A percentile compares a stretch with the other conserved stretches of the same genome.
These are phyloP conservation scores for Venturia oleaginea DNA, from an alignment of 2,329 filamentous ascomycete species.

Conservation along the genomic window DNA sequence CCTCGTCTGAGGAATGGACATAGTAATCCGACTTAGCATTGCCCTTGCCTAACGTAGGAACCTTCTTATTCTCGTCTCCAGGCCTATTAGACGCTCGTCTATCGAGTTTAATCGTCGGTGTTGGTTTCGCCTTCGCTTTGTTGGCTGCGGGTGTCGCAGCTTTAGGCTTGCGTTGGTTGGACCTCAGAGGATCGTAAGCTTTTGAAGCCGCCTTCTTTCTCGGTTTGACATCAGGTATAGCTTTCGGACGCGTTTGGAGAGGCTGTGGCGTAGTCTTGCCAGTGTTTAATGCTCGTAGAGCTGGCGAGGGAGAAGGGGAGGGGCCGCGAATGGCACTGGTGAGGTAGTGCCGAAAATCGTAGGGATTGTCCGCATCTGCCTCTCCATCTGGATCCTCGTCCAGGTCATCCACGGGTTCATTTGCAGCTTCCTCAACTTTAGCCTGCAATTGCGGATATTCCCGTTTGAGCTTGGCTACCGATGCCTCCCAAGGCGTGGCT, in stretches of 20 bases:
- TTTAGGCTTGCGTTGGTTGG: conserved; percentile 8
- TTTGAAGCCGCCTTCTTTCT: conserved; percentile 1
- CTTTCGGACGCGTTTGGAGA: not conserved
- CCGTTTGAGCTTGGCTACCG: conserved; percentile 53
- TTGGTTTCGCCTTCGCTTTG: conserved; percentile 18
- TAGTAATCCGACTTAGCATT: conserved; percentile 13
- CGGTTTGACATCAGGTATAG: conserved; percentile 8
- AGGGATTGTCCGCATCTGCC: conserved; percentile 37
- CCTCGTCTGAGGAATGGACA: conserved; percentile 14
- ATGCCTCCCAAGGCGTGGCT: conserved; percentile 55
- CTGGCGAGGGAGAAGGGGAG: conserved; percentile 5
- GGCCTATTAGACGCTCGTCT: conserved; percentile 24
- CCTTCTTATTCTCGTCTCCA: conserved; percentile 15
- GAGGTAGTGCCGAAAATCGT: conserved; percentile 41
- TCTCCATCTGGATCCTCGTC: conserved; percentile 22
- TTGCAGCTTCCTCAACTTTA: conserved; percentile 18
- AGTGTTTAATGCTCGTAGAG: not conserved
- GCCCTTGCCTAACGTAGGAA: not conserved
- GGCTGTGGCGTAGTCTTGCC: not conserved
- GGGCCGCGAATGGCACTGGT: conserved; percentile 16
- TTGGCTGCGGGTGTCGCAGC: conserved; percentile 4
- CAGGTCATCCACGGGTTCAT: conserved; percentile 21
- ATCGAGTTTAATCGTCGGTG: conserved; percentile 26
- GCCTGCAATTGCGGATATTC: conserved; percentile 57
- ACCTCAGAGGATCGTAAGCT: conserved; percentile 9